A percentile compares a stretch with the other conserved stretches of the same genome.
These are phyloP conservation scores for Ganoderma sinense DNA, from an alignment of 1,284 basidiomycete genomes.

Conservation along the genomic window DNA sequence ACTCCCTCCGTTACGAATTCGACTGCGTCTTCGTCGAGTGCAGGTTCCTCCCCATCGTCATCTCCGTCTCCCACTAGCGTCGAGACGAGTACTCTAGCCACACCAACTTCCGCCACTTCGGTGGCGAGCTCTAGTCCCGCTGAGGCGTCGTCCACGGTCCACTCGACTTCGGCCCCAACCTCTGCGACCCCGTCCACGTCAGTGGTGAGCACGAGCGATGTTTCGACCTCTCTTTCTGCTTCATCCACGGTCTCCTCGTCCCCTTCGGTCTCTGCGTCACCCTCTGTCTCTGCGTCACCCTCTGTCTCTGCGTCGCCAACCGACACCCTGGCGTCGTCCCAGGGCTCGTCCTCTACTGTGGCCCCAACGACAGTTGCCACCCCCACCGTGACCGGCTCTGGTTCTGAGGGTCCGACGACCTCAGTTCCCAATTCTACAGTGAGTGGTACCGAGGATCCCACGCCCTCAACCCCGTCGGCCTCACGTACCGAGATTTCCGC, in stretches of 20 bases:
- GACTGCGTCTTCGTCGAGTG: not conserved
- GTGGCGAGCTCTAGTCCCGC: not conserved
- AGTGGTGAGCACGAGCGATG: not conserved
- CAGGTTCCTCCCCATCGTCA: not conserved
- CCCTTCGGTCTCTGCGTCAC: no score
- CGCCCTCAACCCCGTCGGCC: not conserved
- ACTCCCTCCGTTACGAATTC: not conserved
- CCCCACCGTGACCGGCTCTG: not conserved
- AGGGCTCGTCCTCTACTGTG: not conserved
- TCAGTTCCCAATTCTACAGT: not conserved
- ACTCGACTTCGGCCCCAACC: not conserved
- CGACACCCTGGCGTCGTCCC: not conserved
- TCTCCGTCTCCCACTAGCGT: not conserved
- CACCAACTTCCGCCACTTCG: not conserved
- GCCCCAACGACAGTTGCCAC: constrained; percentile 1
- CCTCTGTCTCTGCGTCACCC: not conserved
- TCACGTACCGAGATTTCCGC: not conserved
- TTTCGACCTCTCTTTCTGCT: not conserved
- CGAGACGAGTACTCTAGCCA: not conserved
- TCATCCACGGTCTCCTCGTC: no score
- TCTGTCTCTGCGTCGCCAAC: not conserved
- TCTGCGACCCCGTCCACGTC: not conserved
- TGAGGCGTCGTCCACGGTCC: not conserved
- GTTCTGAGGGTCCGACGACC: not conserved
- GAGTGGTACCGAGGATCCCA: not conserved